Base-by-base conservation (phyloP, 768 basidiomycete species). In the Cystobasidium onofrii region DNA sequence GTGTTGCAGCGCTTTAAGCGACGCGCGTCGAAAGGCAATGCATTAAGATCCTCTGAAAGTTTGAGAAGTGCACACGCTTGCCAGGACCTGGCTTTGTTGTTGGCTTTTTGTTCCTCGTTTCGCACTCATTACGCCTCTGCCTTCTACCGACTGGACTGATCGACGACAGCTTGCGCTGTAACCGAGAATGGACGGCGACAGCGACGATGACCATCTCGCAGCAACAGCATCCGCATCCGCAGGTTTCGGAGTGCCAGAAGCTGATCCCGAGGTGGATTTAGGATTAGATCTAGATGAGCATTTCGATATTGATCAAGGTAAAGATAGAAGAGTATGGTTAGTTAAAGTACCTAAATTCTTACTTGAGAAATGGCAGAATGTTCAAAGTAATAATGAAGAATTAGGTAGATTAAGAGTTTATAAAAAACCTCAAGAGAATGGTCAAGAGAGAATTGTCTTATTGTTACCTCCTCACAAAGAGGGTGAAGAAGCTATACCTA, bases 301-400 rank as follows among this genome's bases (percentile, higher is more conserved):
- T 57, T 83, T 92, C n/a, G 88, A 90, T 85, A 13, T 34, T 12
- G 82, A 90, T 41, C 86, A 89, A 80, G 85, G 87, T 75, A 88
- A 88, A 23, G 86, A 87, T 61, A 88, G 90, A 57, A 83, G 87
- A 75, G 88, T 91, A 20, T 93, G 90, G 91, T 84, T 91, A 52
- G 90, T 91, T 78, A 91, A 91, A 86, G 87, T 95, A 54, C 93
- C 92, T 0, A 89, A 89, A 79, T 89, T 89, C 80, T 83, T 96
- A 66, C 86, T 93, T 84, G 88, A 91, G 76, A 85, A 88, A 39
- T 97, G 93, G 93, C 83, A 87, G n/a, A 82, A 86, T 34, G 85
- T 91, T 50, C 84, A 87, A 75, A 85, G 85, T 3, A 90, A 90
- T 73, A 89, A 89, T 75, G 82, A 90, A 1, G 88, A 91, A 75